Percentiles rank a stretch among this genome's conserved stretches.
phyloP scores from a whole-genome alignment of 2,329 filamentous ascomycete species.

The Apiospora arundinis region DNA sequence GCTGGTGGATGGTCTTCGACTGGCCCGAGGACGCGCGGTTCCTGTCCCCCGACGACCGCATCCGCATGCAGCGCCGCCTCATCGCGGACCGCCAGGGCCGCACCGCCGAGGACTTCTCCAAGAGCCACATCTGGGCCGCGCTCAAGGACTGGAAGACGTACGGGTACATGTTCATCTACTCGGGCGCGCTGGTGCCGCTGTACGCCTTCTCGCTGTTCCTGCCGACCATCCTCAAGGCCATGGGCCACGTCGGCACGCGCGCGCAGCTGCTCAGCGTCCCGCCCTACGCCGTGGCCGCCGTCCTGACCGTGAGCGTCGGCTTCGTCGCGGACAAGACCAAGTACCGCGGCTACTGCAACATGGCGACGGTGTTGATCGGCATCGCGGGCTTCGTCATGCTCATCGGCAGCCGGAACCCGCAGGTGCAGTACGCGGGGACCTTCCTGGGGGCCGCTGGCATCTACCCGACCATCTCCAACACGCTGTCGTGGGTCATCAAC shows the following conservation, averaged over 20 bases:
- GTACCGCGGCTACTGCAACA: slow-evolving; percentile 80
- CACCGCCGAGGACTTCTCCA: slow-evolving; percentile 76
- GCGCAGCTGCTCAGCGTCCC: slow-evolving; percentile 78
- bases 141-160: slow-evolving; percentile 86
- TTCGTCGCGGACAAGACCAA: slow-evolving; percentile 75
- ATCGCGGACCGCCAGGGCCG: slow-evolving; percentile 74
- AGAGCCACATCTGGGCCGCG: slow-evolving; percentile 73
- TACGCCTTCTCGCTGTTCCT: slow-evolving; percentile 82
- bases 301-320: slow-evolving; percentile 70
- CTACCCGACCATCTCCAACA: slow-evolving; percentile 86
- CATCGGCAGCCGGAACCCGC: slow-evolving; percentile 65
- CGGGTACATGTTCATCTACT: slow-evolving; percentile 75
- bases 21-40: slow-evolving; percentile 53
- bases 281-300: slow-evolving; percentile 75
- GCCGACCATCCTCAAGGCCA: slow-evolving; percentile 74
- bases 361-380: slow-evolving; percentile 70
- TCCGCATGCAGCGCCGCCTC: slow-evolving; percentile 74
- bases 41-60: slow-evolving; percentile 62
- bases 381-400: slow-evolving; percentile 85
- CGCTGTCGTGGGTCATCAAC: slow-evolving; percentile 86
- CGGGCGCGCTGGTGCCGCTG: slow-evolving; percentile 73
- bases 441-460: slow-evolving; percentile 89
- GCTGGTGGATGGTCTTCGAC: slow-evolving; percentile 55
- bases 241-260: slow-evolving; percentile 56
- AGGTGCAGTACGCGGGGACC: slow-evolving; percentile 80